A percentile compares a stretch with the other conserved stretches of the same genome.
Evolutionary conservation across 306 rosid genomes (phyloP).

Genomic region (Cicer judaicum): DNA sequence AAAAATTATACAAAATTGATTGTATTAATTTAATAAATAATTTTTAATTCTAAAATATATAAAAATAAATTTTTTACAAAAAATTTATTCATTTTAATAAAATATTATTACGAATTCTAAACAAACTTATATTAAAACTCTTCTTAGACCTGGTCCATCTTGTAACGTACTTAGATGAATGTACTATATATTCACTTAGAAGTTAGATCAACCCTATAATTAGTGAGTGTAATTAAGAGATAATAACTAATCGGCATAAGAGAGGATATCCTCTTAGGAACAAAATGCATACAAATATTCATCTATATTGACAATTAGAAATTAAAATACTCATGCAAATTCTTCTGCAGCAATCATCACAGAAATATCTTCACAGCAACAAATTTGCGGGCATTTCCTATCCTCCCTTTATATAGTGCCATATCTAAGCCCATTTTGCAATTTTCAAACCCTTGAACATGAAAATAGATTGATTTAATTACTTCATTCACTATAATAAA

Average conservation of each 20-base stretch:
- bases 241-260: not conserved
- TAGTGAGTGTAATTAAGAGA: not conserved
- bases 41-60: too few species aligned
- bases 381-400: not conserved
- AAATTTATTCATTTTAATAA: too few species aligned
- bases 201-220: not conserved
- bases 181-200: not conserved
- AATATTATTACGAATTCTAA: too few species aligned
- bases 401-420: not conserved
- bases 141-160: too few species aligned
- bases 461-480: not conserved
- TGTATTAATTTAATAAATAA: too few species aligned
- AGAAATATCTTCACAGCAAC: not conserved
- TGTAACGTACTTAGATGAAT: not conserved
- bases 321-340: not conserved
- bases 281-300: not conserved
- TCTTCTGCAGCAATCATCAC: not conserved
- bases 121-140: too few species aligned
- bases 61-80: too few species aligned
- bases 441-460: conserved; percentile 45
- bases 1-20: too few species aligned
- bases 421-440: not conserved
- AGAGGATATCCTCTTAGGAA: not conserved
- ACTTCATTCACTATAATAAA: too few species aligned
- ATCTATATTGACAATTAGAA: not conserved